A percentile compares a stretch with the other conserved stretches of the same genome.
Conservation (phyloP, 2,329 filamentous ascomycete species). For the Fusarium sp. region DNA sequence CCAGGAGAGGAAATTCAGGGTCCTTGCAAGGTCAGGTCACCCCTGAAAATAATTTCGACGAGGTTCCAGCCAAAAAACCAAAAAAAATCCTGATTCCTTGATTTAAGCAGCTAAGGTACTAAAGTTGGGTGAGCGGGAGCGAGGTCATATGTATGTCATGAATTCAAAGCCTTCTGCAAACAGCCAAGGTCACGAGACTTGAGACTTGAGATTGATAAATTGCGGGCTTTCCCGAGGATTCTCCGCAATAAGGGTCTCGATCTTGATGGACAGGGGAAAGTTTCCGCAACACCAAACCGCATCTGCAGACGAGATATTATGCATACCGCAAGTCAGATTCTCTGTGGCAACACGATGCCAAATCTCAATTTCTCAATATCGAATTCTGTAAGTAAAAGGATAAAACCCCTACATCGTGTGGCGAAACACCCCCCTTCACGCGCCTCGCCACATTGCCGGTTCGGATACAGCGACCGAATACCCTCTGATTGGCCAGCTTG, state of each 20-base stretch:
- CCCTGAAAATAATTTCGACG: conserved; percentile 26
- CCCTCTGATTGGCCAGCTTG: conserved; percentile 33
- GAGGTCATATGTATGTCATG: not conserved
- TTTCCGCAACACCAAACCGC: conserved; percentile 25
- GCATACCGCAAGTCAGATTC: not conserved
- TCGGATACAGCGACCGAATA: conserved; percentile 24
- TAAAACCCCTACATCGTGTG: conserved; percentile 23
- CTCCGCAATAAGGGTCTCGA: conserved; percentile 5
- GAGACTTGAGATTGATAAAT: conserved; percentile 11
- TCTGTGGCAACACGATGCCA: conserved; percentile 26
- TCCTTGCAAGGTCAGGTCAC: conserved; percentile 23
- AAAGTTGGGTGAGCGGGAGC: too few species aligned
- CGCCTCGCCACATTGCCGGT: conserved; percentile 23
- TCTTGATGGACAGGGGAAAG: conserved; percentile 13
- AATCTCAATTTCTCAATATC: conserved; percentile 9
- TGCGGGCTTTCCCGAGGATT: not conserved
- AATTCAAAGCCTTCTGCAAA: conserved; percentile 2
- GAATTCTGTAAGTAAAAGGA: conserved; percentile 4
- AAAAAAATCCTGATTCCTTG: conserved; percentile 22
- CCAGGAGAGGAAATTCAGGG: conserved; percentile 35
- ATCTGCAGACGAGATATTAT: conserved; percentile 11
- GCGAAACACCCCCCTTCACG: conserved; percentile 19
- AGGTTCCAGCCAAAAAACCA: conserved; percentile 16
- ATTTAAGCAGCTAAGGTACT: not conserved
- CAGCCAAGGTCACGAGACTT: conserved; percentile 22